A percentile compares a stretch with the other conserved stretches of the same genome.
Conservation (phyloP, 306 rosid species). For the Pterocarpus santalinus region DNA sequence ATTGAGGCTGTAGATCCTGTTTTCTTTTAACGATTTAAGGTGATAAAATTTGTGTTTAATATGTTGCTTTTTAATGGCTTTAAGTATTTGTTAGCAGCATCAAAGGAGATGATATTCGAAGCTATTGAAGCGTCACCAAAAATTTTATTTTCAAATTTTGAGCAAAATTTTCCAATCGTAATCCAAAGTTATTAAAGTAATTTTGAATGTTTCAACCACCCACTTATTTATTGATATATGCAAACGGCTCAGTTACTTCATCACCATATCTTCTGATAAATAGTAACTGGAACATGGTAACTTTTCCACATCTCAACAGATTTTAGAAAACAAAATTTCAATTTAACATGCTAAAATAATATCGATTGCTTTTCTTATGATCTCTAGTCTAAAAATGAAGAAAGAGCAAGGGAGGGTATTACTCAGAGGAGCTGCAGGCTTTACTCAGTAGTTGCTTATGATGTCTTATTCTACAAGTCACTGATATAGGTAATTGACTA, state of each 20-base stretch:
- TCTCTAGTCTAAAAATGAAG: not conserved
- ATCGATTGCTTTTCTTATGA: not conserved
- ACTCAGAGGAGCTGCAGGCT: not conserved
- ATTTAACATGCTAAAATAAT: constrained; percentile 12
- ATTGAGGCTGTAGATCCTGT: too few relatives aligned
- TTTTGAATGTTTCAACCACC: not conserved
- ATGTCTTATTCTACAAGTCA: constrained; percentile 7
- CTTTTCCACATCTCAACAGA: constrained; percentile 27
- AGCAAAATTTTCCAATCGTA: too few relatives aligned
- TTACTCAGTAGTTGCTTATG: not conserved
- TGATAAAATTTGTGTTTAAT: not conserved
- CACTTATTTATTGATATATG: not conserved
- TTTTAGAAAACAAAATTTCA: constrained; percentile 9
- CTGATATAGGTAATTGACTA: not conserved
- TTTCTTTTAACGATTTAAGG: too few relatives aligned
- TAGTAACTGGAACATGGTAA: constrained; percentile 13
- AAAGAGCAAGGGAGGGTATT: not conserved
- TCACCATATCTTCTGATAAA: constrained; percentile 10
- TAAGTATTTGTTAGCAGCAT: not conserved
- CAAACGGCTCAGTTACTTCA: constrained; percentile 16
- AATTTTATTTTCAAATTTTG: not conserved
- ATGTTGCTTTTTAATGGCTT: too few relatives aligned
- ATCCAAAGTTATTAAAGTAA: not conserved
- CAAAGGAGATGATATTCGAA: not conserved
- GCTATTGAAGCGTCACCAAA: not conserved